Evolutionary conservation across 2,329 filamentous ascomycete species (phyloP), one percentile per base, ranked within the genome.

Genomic region (Eutypa lata): DNA sequence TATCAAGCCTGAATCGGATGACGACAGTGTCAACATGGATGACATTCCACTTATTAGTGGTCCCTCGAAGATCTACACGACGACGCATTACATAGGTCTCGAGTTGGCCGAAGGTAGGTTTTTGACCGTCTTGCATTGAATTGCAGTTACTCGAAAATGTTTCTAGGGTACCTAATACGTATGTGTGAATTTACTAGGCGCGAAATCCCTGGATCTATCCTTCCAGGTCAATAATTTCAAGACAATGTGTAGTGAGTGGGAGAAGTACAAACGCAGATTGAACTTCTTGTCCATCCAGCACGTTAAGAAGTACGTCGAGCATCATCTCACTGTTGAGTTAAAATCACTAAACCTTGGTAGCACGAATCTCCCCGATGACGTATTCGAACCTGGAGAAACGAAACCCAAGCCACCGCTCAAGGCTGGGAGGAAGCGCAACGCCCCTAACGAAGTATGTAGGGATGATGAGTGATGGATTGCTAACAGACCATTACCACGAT

Each of bases 71-170:
- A 75, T 97, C 26, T 96, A 90, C 68, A 97, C 93, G 0, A 91
- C 91, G 22, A 97, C 92, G 1, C 93, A 92, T 70, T 99, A 97
- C 68, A 91, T 99, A 65, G 94, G 94, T 35, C 79, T 97, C 47
- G 88, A 93, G 62, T 74, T 97, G 51, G 79, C 80, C 37, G 82
- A 87, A 76, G 87, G 90, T 91, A 79, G 68, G 82, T 75, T 26
- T 48, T 35, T 16, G 18, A 5, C 47, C 40, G 42, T n/a, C 26
- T 28, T 46, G 28, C 35, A 45, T 47, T 42, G 51, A 38, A 33
- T 48, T 21, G n/a, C 24, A 51, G 55, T 54, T 55, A 65, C 64
- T 61, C 48, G 22, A 55, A 49, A 44, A 38, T 31, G 50, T 53
- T 28, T 47, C 43, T 46, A 53, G 52, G 46, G 55, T 60, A 53